Evolutionary conservation across 2,329 filamentous ascomycete genomes (phyloP).

Genomic region (Massarina eburnea): DNA sequence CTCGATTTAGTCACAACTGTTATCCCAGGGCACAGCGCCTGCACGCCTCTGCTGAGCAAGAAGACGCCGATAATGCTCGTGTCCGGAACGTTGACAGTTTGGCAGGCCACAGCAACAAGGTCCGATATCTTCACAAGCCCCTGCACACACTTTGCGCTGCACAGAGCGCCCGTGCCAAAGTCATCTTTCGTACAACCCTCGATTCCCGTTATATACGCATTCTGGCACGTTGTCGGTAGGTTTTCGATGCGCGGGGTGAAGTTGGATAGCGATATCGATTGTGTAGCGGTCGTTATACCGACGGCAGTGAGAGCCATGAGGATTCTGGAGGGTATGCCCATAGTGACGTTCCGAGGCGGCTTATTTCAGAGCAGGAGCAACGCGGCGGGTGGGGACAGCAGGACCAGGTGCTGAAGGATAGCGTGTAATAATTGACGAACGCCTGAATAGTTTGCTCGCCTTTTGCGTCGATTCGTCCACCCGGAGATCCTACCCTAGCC

Average conservation of each 20-base stretch:
- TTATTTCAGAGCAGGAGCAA: constrained; percentile 9
- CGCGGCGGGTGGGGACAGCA: constrained; percentile 12
- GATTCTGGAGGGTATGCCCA: constrained; percentile 21
- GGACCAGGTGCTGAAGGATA: constrained; percentile 5
- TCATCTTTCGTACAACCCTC: constrained; percentile 44
- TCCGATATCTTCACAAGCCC: constrained; percentile 41
- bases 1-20: constrained; percentile 19
- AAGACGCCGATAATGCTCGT: constrained; percentile 48
- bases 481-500: constrained; percentile 6
- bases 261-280: constrained; percentile 47
- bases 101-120: constrained; percentile 38
- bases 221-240: constrained; percentile 43
- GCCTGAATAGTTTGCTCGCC: constrained; percentile 12
- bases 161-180: constrained; percentile 37
- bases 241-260: constrained; percentile 47
- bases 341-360: constrained; percentile 15
- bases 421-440: constrained; percentile 6
- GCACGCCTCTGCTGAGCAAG: constrained; percentile 42
- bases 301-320: constrained; percentile 25
- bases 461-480: not conserved
- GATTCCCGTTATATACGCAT: constrained; percentile 46
- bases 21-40: constrained; percentile 43
- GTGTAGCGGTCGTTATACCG: constrained; percentile 21
- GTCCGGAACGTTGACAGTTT: constrained; percentile 36
- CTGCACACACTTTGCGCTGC: constrained; percentile 43